Evolutionary conservation across 2,329 filamentous ascomycete species (phyloP).

Genomic region (Penicillium sp.): DNA sequence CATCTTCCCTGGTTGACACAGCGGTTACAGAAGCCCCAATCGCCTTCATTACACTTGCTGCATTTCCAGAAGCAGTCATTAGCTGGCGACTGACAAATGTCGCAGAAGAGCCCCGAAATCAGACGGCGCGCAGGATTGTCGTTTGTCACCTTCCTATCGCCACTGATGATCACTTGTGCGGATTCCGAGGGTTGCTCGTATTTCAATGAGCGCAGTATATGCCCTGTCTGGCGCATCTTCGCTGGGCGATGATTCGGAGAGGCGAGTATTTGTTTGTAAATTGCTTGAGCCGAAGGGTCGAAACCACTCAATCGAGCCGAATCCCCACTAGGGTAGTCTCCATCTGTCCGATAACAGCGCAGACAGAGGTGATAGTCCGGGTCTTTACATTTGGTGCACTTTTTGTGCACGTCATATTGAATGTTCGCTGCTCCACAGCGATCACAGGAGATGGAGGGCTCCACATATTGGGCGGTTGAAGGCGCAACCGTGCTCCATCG

Average conservation of each 20-base stretch:
- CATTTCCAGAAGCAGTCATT: constrained; percentile 92
- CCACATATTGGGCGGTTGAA: constrained; percentile 55
- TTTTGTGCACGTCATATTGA: constrained; percentile 84
- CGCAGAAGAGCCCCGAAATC: constrained; percentile 83
- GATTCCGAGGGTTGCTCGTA: constrained; percentile 38
- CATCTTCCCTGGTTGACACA: constrained; percentile 82
- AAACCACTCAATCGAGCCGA: constrained; percentile 91
- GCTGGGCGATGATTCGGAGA: constrained; percentile 28
- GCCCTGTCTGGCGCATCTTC: constrained; percentile 44
- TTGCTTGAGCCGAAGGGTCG: constrained; percentile 69
- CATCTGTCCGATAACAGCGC: constrained; percentile 74
- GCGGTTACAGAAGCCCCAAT: constrained; percentile 90
- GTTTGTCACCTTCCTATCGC: constrained; percentile 58
- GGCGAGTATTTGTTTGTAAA: constrained; percentile 62
- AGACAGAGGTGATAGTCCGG: constrained; percentile 80
- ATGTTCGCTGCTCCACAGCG: constrained; percentile 72
- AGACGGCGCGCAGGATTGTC: constrained; percentile 70
- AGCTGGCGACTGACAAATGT: constrained; percentile 70
- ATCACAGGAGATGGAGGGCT: constrained; percentile 75
- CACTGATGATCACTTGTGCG: constrained; percentile 36
- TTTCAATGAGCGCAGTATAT: constrained; percentile 52
- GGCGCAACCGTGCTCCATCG: constrained; percentile 34
- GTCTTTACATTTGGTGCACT: constrained; percentile 70
- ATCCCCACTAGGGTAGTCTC: constrained; percentile 74
- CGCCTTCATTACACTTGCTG: constrained; percentile 81